Base-by-base conservation (phyloP, 78 protist genomes). In the Tieghemostelium lacteum region DNA sequence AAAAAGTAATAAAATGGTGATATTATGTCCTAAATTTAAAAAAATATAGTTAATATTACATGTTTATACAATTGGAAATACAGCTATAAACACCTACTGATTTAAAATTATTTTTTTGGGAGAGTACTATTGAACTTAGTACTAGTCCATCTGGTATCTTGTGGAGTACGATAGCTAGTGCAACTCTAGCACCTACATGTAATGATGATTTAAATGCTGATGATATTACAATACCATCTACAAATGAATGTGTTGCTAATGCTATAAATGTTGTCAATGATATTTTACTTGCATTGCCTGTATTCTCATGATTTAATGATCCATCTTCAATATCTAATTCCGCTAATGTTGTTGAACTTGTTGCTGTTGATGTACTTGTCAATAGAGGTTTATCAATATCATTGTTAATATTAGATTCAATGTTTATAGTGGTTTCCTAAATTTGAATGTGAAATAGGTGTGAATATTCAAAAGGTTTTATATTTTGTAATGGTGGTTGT, bases 71-170 rank as follows among this genome's bases (percentile, higher is more conserved):
- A n/a, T n/a, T n/a, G n/a, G n/a, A n/a, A n/a, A n/a, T n/a, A n/a
- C n/a, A n/a, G n/a, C n/a, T n/a, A n/a, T n/a, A n/a, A n/a, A n/a
- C n/a, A n/a, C n/a, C n/a, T n/a, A n/a, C n/a, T n/a, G n/a, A n/a
- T n/a, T n/a, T n/a, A 60, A 49, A n/a, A n/a, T 55, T 24, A 33
- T 83, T 66, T n/a, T 69, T 69, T 40, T 83, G 66, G 29, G 91
- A 83, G 26, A 83, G 58, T 10, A 60, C 42, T 22, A 83, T 60
- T 55, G 91, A 83, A 60, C 73, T 58, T 63, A 83, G 55, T 34
- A 83, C 91, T 0, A 83, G 60, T 19, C 91, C 91, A 83, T 83
- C 91, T 7, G 91, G 91, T 45, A 83, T 26, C 54, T 83, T 83
- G 69, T 83, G 91, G 10, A 83, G 29, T 19, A 83, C 91, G 12